These are phyloP conservation scores for Myrica gale DNA, from an alignment of 306 rosid species.

Conservation along the genomic window DNA sequence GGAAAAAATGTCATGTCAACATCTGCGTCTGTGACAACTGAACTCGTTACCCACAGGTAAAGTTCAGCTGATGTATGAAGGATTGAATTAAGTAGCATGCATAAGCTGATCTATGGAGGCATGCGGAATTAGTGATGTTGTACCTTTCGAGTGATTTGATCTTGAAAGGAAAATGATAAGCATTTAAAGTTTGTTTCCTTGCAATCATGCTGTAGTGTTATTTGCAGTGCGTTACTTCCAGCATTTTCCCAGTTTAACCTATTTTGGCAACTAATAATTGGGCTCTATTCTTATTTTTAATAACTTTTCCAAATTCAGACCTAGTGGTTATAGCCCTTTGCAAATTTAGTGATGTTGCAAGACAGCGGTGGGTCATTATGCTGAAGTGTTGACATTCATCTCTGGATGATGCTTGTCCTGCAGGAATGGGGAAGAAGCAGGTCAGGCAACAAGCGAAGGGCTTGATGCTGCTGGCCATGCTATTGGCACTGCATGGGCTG, in stretches of 20 bases:
- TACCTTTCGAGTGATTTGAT: constrained; percentile 6
- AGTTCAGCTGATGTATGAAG: constrained; percentile 21
- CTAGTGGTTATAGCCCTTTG: constrained; percentile 2
- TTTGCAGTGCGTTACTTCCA: not conserved
- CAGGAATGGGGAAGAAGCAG: constrained; percentile 93
- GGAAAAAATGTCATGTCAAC: constrained; percentile 93
- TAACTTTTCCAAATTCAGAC: not conserved
- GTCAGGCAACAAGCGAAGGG: constrained; percentile 73
- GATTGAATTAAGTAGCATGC: constrained; percentile 5
- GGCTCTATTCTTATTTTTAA: not conserved
- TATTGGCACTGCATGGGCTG: constrained; percentile 83
- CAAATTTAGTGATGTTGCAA: constrained; percentile 11
- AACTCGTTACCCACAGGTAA: constrained; percentile 79
- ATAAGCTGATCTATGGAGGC: not conserved
- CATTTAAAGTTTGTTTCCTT: not conserved
- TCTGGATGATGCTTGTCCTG: constrained; percentile 29
- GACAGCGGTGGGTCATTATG: not conserved
- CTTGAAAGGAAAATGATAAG: not conserved
- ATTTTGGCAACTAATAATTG: not conserved
- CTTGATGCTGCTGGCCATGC: constrained; percentile 93
- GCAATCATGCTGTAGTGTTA: constrained; percentile 6
- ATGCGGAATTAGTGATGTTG: not conserved
- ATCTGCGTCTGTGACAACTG: constrained; percentile 81
- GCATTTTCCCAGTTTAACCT: not conserved
- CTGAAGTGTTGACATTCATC: constrained; percentile 12